A percentile compares a stretch with the other conserved stretches of the same genome.
Evolutionary conservation across 805 yeast genomes (phyloP).

Genomic region (Starmerella powellii): DNA sequence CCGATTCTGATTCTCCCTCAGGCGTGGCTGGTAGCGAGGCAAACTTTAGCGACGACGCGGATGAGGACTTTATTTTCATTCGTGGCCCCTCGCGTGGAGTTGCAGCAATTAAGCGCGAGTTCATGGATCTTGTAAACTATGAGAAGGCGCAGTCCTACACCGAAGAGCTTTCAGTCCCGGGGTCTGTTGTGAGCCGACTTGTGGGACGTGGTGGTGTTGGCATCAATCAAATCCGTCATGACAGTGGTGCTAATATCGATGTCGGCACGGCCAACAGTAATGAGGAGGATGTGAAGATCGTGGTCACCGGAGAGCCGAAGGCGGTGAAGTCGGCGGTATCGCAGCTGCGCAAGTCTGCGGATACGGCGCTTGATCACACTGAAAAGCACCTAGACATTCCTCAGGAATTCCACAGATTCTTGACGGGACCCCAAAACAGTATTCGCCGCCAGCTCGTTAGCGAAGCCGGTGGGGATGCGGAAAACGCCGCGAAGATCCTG

Average conservation of each 20-base stretch:
- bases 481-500: conserved; percentile 42
- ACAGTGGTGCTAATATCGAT: conserved; percentile 38
- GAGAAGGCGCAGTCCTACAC: conserved; percentile 77
- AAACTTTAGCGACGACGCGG: conserved; percentile 6
- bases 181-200: conserved; percentile 63
- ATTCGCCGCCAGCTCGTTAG: conserved; percentile 59
- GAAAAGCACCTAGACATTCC: conserved; percentile 52
- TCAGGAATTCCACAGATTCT: conserved; percentile 57
- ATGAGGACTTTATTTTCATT: conserved; percentile 37
- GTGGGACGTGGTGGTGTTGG: conserved; percentile 84
- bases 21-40: conserved; percentile 3
- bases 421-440: conserved; percentile 72
- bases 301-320: conserved; percentile 63
- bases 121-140: conserved; percentile 68
- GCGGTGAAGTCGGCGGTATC: conserved; percentile 62
- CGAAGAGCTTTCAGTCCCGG: conserved; percentile 53
- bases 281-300: conserved; percentile 40
- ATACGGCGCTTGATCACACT: conserved; percentile 50
- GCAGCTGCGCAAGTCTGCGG: conserved; percentile 50
- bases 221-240: conserved; percentile 67
- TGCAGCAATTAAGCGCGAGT: conserved; percentile 23
- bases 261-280: conserved; percentile 23
- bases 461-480: conserved; percentile 59
- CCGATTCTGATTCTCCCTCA: conserved; percentile 28
- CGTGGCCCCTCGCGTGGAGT: conserved; percentile 71